A percentile compares a stretch with the other conserved stretches of the same genome.
Conservation (phyloP, 2,329 filamentous ascomycete genomes). For the Aureobasidium pullulans region DNA sequence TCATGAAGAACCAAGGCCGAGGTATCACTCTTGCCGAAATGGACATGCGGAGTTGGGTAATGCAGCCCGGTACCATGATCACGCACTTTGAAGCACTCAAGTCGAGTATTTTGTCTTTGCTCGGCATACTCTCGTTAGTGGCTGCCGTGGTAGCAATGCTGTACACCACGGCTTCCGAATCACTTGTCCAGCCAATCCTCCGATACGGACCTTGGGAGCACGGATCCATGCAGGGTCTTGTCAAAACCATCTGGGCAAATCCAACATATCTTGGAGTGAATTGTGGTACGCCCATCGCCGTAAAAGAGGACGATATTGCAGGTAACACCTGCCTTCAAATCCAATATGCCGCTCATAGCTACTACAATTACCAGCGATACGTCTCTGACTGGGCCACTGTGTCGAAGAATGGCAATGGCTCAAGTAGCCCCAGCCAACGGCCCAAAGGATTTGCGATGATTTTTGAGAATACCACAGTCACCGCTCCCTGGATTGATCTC, state of each 20-base stretch:
- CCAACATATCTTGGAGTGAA: constrained; percentile 44
- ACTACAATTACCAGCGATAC: constrained; percentile 61
- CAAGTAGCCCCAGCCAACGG: constrained; percentile 39
- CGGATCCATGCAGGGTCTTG: constrained; percentile 46
- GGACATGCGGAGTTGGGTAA: constrained; percentile 65
- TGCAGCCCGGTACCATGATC: constrained; percentile 55
- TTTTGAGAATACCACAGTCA: constrained; percentile 65
- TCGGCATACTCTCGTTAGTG: constrained; percentile 58
- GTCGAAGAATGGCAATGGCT: constrained; percentile 37
- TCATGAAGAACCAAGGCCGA: constrained; percentile 40
- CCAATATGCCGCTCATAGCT: constrained; percentile 61
- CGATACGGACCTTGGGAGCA: constrained; percentile 49
- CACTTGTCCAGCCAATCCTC: constrained; percentile 66
- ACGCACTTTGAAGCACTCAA: constrained; percentile 60
- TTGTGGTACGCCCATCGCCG: constrained; percentile 56
- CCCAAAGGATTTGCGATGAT: constrained; percentile 57
- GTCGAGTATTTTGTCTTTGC: constrained; percentile 55
- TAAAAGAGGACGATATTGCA: constrained; percentile 20
- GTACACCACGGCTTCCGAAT: constrained; percentile 70
- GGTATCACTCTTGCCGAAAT: constrained; percentile 71
- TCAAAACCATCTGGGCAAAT: constrained; percentile 59
- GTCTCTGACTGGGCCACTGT: constrained; percentile 48
- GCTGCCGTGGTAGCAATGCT: constrained; percentile 61
- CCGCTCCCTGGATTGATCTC: constrained; percentile 60
- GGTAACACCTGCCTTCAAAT: constrained; percentile 59